Base-by-base conservation (phyloP, 768 basidiomycete species). In the Leccinum obscurum region DNA sequence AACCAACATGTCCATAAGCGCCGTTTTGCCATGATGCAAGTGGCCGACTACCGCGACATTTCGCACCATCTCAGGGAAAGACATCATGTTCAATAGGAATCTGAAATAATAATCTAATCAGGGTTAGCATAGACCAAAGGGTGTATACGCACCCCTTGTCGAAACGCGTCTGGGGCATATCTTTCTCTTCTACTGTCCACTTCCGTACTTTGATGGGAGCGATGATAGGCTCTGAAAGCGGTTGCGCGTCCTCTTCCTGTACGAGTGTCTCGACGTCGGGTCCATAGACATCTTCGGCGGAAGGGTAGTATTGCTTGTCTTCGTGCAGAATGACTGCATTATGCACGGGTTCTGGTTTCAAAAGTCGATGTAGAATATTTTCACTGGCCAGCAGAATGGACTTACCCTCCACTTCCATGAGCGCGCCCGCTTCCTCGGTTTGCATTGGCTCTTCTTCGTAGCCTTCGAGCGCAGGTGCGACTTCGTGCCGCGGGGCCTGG, bases 171-270 rank as follows among this genome's bases (percentile, higher is more conserved):
- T 93, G 88, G 26, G 95, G 96, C 82, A 97, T 88, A 64, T 89
- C 90, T 76, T 96, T 96, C 77, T 97, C 94, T 70, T 96, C 93
- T 7, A 98, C 87, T 1, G 87, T 85, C 90, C 96, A 99, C 81
- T 89, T 94, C 62, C 95, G 84, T 54, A 94, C 88, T 78, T 98
- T 97, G 60, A 98, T 83, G 37, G 97, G 97, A 11, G 93, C 94
- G 64, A 99, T 81, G 61, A 99, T 95, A 20, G 97, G 97, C 69
- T 98, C 93, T 3, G 93, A 83, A 20, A 99, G 82, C 14, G 94
- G 94, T 72, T 99, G 97, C 3, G 92, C 87, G 71, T 99, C 97
- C 77, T 99, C 97, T 75, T 99, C 97, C 72, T 98, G 97, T 2
- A 99, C 97, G 65, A 98, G 76, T 1, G 97, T 91, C 77, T 98